A percentile compares a stretch with the other conserved stretches of the same genome.
Conservation (phyloP, 371 early-diverging fungal species). For the Blakeslea trispora region DNA sequence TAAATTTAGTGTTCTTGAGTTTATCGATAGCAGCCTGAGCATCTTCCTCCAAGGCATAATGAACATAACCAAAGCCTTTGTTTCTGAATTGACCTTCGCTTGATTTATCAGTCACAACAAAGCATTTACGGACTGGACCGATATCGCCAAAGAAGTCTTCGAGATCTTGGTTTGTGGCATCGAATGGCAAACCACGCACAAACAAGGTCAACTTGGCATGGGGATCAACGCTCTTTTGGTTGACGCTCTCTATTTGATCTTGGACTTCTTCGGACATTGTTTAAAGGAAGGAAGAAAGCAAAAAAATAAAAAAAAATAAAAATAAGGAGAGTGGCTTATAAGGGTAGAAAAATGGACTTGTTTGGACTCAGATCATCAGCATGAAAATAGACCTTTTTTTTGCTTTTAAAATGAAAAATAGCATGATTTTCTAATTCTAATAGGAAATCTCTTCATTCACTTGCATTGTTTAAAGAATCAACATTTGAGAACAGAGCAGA, state of each 20-base stretch:
- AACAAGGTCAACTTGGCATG: conserved; percentile 75
- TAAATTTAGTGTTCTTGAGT: conserved; percentile 69
- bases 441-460: too few species aligned
- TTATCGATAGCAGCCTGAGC: conserved; percentile 78
- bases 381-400: too few species aligned
- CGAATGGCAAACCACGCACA: conserved; percentile 82
- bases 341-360: too few species aligned
- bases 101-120: conserved; percentile 70
- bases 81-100: conserved; percentile 49
- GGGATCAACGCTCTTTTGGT: conserved; percentile 8
- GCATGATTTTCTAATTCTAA: too few species aligned
- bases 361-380: too few species aligned
- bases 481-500: too few species aligned
- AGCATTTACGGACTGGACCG: conserved; percentile 89
- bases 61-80: conserved; percentile 91
- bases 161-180: conserved; percentile 78
- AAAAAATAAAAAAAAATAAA: conserved; percentile 4
- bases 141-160: conserved; percentile 87
- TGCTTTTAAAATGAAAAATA: too few species aligned
- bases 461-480: too few species aligned
- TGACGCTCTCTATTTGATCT: conserved; percentile 14
- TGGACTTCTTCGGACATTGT: conserved; percentile 19
- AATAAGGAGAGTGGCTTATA: too few species aligned
- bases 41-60: conserved; percentile 87
- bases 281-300: neutral